Evolutionary conservation across 2,329 filamentous ascomycete species (phyloP).

Genomic region (Calonectria montana): DNA sequence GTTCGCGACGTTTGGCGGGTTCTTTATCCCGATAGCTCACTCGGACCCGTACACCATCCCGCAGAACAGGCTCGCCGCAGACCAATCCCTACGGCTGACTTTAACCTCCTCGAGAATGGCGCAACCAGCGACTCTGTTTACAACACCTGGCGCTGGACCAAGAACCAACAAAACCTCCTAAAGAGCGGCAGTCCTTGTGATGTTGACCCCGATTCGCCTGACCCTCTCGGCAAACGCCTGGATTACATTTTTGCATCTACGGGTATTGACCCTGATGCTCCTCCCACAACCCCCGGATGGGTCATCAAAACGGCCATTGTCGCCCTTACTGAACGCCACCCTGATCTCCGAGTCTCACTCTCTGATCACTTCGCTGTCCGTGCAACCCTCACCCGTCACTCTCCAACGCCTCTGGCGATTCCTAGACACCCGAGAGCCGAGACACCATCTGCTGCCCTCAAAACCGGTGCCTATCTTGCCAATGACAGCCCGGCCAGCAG

Average conservation of each 20-base stretch:
- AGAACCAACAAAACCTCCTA: constrained; percentile 75
- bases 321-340: constrained; percentile 84
- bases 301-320: constrained; percentile 77
- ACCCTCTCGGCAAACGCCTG: constrained; percentile 84
- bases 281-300: constrained; percentile 63
- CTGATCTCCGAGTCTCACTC: constrained; percentile 83
- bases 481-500: constrained; percentile 38
- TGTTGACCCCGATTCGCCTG: constrained; percentile 73
- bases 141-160: constrained; percentile 95
- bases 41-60: constrained; percentile 77
- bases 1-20: constrained; percentile 88
- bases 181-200: constrained; percentile 66
- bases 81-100: constrained; percentile 79
- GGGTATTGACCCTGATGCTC: constrained; percentile 51
- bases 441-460: constrained; percentile 38
- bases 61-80: constrained; percentile 74
- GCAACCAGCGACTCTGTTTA: constrained; percentile 86
- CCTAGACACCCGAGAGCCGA: constrained; percentile 28
- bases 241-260: constrained; percentile 92
- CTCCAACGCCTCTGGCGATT: constrained; percentile 37
- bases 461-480: constrained; percentile 41
- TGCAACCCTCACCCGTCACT: constrained; percentile 73
- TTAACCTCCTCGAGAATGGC: constrained; percentile 84
- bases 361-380: constrained; percentile 97
- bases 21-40: constrained; percentile 83